A percentile compares a stretch with the other conserved stretches of the same genome.
Conservation (phyloP, 116 monocot species). For the Dioscorea cayenensis region DNA sequence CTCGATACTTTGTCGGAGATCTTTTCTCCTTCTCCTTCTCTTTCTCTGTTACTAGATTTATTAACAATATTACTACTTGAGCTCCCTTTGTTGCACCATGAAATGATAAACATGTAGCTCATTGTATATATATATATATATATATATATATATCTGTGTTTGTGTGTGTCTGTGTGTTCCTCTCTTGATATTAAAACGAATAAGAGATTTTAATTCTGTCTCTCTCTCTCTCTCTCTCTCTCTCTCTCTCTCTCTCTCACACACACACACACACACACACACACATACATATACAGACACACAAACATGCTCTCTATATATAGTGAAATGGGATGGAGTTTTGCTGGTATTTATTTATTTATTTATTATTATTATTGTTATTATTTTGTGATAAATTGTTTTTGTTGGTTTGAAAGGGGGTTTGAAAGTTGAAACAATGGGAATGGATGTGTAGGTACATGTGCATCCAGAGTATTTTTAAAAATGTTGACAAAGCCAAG, state of each 20-base stretch:
- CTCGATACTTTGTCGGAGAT: background rate
- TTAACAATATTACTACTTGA: background rate
- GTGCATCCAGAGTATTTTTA: background rate
- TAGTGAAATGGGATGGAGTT: too few relatives aligned
- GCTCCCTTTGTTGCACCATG: background rate
- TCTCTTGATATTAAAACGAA: background rate
- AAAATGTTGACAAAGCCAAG: too few relatives aligned
- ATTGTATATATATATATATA: background rate
- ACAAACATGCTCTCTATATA: background rate
- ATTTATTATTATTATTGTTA: too few relatives aligned
- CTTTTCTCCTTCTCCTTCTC: background rate
- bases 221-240: background rate
- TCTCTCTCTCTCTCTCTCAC: background rate
- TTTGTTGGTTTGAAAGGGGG: background rate
- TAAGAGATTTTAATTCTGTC: background rate
- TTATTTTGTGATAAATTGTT: too few relatives aligned
- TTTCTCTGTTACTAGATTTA: too few relatives aligned
- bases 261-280: background rate
- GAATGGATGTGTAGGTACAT: background rate
- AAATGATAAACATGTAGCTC: background rate
- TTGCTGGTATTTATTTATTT: too few relatives aligned
- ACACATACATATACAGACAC: background rate
- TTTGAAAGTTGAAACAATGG: background rate
- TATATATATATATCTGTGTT: background rate
- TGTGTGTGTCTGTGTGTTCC: background rate